Base-by-base conservation (phyloP, 768 basidiomycete species). In the Boletus pseudopeckii region DNA sequence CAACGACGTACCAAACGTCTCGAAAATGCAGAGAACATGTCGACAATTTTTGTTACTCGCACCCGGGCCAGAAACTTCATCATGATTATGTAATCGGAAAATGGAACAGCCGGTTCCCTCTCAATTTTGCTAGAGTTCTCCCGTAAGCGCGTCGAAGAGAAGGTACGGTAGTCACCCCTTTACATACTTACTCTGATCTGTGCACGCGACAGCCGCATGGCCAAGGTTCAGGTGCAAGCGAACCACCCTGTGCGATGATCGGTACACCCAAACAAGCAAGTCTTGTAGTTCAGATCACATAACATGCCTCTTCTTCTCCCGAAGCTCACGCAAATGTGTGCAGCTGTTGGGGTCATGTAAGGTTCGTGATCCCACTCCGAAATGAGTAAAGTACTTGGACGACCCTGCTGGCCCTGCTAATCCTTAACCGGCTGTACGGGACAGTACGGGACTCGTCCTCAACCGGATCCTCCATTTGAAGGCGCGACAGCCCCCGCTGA, bases 21-120 rank as follows among this genome's bases (percentile, higher is more conserved):
- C 49, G 69, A 72, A 54, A 74, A 74, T 54, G 72, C 71, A 41
- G 73, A 69, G 56, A 74, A 74, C 72, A 73, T 74, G 39, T 34
- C 38, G 45, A 26, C 11, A 7, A 24, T 15, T 10, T 18, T 28
- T 14, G 6, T 15, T 7, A 10, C 15, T 1, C 24, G 17, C 49
- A 22, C 33, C 30, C 28, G 28, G 28, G 28, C 1, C 7, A 36
- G 38, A 40, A 48, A 20, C 24, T 20, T 34, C 14, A 33, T 39
- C 22, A 26, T 13, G 14, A 20, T 62, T 53, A 61, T 36, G 41
- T 62, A 56, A 57, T 6, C 15, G 15, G 15, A 36, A n/a, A 36
- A 36, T 37, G 36, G 36, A 37, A 37, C 37, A 18, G 7, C 17
- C 36, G 37, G 17, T 26, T 26, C 24, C 6, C 28, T 9, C 8